Base-by-base conservation (phyloP, 2,329 filamentous ascomycete species). In the Aspergillus hortae region DNA sequence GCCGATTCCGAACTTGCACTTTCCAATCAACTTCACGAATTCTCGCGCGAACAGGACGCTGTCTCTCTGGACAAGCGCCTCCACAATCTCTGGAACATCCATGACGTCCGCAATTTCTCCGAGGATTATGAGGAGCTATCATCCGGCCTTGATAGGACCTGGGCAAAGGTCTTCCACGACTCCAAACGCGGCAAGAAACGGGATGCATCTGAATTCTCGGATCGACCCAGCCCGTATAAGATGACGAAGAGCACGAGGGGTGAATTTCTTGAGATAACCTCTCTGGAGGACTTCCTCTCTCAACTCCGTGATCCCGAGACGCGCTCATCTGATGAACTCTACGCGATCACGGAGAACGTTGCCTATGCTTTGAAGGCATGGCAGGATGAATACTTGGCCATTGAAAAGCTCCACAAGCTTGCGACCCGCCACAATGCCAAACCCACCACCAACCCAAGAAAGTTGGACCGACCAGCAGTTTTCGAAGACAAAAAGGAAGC, bases 401-500 rank as follows among this genome's bases (percentile, higher is more conserved):
- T 77, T 11, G 73, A 76, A 21, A 70, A 71, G 48, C 70, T 84
- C n/a, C 80, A 83, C 51, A 76, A 71, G 52, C 55, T 58, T 40
- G 62, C 73, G 19, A 72, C 70, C 32, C 66, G 79, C 58, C 81
- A 80, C 44, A 74, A 76, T 12, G 72, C 75, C 14, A 78, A 82
- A 62, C 73, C 75, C 51, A 73, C 76, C 40, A 68, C 70, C 12
- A 71, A 77, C 36, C 75, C 79, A 3, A 78, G 80, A 53, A 80
- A 81, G 55, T 72, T 78, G 17, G 77, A 80, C 10, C 68, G 74
- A 11, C 67, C 70, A 4, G 66, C 71, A n/a, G 63, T 81, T 2
- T 84, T 76, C 54, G 81, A 84, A 60, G 82, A 83, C 57, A 78
- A 78, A 66, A 84, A 84, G 57, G 82, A 85, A 67, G 77, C 82